A percentile compares a stretch with the other conserved stretches of the same genome.
These are phyloP conservation scores for Asterionellopsis glacialis DNA, from an alignment of 108 stramenopile genomes.

Conservation along the genomic window DNA sequence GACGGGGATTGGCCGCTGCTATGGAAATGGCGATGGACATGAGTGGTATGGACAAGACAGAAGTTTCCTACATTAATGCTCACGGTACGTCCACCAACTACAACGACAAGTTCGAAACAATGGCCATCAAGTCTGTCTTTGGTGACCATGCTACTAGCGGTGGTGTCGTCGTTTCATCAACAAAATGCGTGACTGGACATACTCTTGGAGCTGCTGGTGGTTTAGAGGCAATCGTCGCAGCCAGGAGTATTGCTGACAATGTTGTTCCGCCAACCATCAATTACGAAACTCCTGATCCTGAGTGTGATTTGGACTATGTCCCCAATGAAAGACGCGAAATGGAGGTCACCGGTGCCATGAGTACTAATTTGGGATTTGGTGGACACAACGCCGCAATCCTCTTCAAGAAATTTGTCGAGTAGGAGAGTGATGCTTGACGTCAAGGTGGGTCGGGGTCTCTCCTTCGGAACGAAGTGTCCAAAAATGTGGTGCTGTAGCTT, in stretches of 20 bases:
- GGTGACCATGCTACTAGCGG: slow-evolving; percentile 82
- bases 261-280: slow-evolving; percentile 95
- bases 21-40: slow-evolving; percentile 87
- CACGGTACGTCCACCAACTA: slow-evolving; percentile 96
- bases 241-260: slow-evolving; percentile 69
- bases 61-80: slow-evolving; percentile 92
- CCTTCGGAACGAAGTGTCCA: too few species aligned
- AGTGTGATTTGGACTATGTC: slow-evolving; percentile 96
- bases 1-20: slow-evolving; percentile 87
- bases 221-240: slow-evolving; percentile 90
- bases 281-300: slow-evolving; percentile 91
- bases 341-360: slow-evolving; percentile 90
- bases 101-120: slow-evolving; percentile 98
- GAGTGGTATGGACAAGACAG: slow-evolving; percentile 72
- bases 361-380: slow-evolving; percentile 96
- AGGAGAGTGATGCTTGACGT: slow-evolving; percentile 5
- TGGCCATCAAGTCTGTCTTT: slow-evolving; percentile 91
- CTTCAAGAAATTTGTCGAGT: slow-evolving; percentile 87
- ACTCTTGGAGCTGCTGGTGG: slow-evolving; percentile 96
- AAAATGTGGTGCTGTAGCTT: too few species aligned
- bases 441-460: neutral
- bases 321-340: slow-evolving; percentile 87
- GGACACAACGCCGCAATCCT: slow-evolving; percentile 98
- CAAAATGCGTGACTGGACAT: slow-evolving; percentile 95
- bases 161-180: slow-evolving; percentile 82